Evolutionary conservation across 1,284 basidiomycete genomes (phyloP), one percentile per base, ranked within the genome.

Genomic region (Sporisorium exsertum): DNA sequence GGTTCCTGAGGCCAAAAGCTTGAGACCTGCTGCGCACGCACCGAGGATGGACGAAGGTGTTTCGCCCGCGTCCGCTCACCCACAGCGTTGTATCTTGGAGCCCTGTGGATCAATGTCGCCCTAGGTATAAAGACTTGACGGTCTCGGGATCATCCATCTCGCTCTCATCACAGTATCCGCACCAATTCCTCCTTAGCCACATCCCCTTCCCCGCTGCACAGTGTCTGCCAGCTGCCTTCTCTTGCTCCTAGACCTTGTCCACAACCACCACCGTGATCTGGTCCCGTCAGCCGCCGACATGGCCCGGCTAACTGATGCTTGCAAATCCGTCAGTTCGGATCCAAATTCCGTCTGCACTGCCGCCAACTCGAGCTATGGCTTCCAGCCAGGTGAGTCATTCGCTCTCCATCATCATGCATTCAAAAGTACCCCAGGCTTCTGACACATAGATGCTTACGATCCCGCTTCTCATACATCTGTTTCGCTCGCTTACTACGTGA

Each of bases 281-380:
- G 20, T 51, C 32, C 18, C 29, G 16, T 22, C 20, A 32, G 29
- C 29, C 32, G n/a, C n/a, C 13, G 7, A 26, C 37, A 64, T 12
- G 29, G 24, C 51, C 50, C 5, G 35, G 10, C 6, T 10, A 3
- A 33, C 46, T 2, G 35, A 46, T 32, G 29, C 29, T 0, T 76
- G 73, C 53, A 37, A 45, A 2, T 13, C 20, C 0, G 62, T 72
- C 40, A 62, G 68, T 29, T 58, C 54, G 13, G 53, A 13, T 8
- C 73, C 73, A 13, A 58, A 24, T 20, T 47, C 68, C 8, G 20
- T 56, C 15, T 76, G 73, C 69, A 76, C 45, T 15, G 54, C 60
- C 47, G 33, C 43, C 16, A 56, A 76, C 58, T 72, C 73, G 0
- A 52, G 35, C 13, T 76, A 76, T 43, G 73, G 73, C 6, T 76